Evolutionary conservation across 176 grass and related monocot genomes (phyloP), one percentile per base, ranked within the genome.

Genomic region (Rhynchospora pubera): DNA sequence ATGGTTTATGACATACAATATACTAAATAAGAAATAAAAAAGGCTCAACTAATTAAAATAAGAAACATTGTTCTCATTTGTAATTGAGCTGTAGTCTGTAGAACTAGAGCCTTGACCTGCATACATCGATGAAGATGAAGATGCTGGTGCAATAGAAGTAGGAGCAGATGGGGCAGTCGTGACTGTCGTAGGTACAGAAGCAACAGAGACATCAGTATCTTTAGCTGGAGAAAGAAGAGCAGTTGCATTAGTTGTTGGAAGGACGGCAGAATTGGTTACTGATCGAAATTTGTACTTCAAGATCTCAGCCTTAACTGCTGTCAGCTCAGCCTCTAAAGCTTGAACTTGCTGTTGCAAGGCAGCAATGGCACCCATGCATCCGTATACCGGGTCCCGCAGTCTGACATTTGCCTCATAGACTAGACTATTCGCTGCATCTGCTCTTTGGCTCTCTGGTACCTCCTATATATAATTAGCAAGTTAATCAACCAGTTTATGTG

Each of bases 391-490:
- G 62, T 99, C 93, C 10, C 91, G 87, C 52, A 99, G 76, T 46
- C 96, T 85, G 16, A 99, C 82, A 74, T 90, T 95, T 15, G 96
- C 93, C 85, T 99, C 96, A 79, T 99, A 99, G 52, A 99, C 91
- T 8, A 99, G 89, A 82, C 93, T 99, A 70, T 91, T 99, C 2
- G 93, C 91, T 59, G 93, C 77, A 79, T 99, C 96, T 1, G 82
- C 86, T 58, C 96, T 83, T 88, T 99, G 96, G 87, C 84, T 91
- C 85, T 95, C 93, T 4, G 89, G 89, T 81, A 99, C 96, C 76
- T 95, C 96, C 96, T 98, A 86, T 23, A 56, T 98, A 86, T 44
- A 56, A 43, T 83, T 21, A 42, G 7, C 53, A 26, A 9, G 26
- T 22, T 53, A 9, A 28, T 32, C 23, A 56, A 55, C 6, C 23